Percentiles rank a stretch among this genome's conserved stretches.
Evolutionary conservation across 495 filamentous ascomycete species (phyloP).

Genomic region (Tuber indicum): DNA sequence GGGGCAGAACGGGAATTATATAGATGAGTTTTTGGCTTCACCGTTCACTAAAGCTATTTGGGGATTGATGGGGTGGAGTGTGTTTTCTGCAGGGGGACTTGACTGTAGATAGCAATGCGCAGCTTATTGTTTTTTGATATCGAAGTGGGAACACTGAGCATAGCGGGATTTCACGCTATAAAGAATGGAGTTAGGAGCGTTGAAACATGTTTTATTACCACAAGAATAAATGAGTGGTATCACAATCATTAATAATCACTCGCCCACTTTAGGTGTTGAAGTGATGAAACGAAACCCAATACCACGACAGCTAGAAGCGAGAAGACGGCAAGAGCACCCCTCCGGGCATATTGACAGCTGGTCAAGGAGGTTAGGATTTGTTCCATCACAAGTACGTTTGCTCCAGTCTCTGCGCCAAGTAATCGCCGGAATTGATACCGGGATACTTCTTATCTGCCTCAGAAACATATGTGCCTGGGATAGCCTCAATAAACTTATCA

Average conservation of each 20-base stretch:
- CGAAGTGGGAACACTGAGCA: neutral
- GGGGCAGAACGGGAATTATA: neutral
- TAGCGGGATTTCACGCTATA: neutral
- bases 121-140: neutral
- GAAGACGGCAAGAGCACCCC: neutral
- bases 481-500: conserved; percentile 68
- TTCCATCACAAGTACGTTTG: conserved; percentile 54
- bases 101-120: neutral
- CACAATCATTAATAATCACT: neutral
- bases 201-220: neutral
- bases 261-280: neutral
- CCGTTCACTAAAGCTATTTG: neutral
- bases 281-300: neutral
- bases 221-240: neutral
- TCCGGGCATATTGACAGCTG: neutral
- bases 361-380: neutral
- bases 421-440: conserved; percentile 71
- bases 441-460: conserved; percentile 64
- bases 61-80: neutral
- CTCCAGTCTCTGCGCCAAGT: conserved; percentile 69
- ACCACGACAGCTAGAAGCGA: neutral
- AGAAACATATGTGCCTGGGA: conserved; percentile 74
- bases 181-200: neutral
- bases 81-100: neutral
- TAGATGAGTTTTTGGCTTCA: neutral